A percentile compares a stretch with the other conserved stretches of the same genome.
Evolutionary conservation across 2,329 filamentous ascomycete species (phyloP).

Genomic region (Cercospora janseana): DNA sequence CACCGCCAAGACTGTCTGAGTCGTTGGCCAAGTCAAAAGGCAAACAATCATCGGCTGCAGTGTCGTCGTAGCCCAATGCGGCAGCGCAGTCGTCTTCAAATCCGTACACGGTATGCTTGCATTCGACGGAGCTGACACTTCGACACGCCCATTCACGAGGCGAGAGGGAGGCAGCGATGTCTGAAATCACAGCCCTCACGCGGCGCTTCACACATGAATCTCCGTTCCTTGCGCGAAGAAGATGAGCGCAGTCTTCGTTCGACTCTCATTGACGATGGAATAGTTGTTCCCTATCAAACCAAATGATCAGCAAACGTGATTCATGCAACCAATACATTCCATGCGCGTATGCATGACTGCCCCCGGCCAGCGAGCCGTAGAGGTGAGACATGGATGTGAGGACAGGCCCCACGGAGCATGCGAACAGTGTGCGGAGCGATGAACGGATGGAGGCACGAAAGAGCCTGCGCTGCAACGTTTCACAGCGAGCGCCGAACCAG

Average conservation of each 20-base stretch:
- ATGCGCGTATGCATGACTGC: too few relatives aligned
- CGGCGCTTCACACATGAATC: too few relatives aligned
- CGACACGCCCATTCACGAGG: too few relatives aligned
- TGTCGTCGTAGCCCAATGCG: too few relatives aligned
- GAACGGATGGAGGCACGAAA: slow-evolving; percentile 13
- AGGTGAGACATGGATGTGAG: not conserved
- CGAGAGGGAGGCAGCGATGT: too few relatives aligned
- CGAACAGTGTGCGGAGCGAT: slow-evolving; percentile 18
- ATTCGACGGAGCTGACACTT: too few relatives aligned
- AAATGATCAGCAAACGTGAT: slow-evolving; percentile 12
- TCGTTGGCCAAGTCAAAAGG: too few relatives aligned
- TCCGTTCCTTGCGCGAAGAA: slow-evolving; percentile 93
- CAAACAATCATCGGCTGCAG: too few relatives aligned
- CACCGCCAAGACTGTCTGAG: too few relatives aligned
- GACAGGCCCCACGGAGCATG: slow-evolving; percentile 11
- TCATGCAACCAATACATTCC: not conserved
- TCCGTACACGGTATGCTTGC: too few relatives aligned
- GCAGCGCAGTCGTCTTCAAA: too few relatives aligned
- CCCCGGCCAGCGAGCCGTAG: not conserved
- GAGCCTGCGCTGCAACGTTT: slow-evolving; percentile 27
- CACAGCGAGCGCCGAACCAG: slow-evolving; percentile 13
- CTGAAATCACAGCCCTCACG: too few relatives aligned
- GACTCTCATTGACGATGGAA: slow-evolving; percentile 76
- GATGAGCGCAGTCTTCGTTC: slow-evolving; percentile 66
- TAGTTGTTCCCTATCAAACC: slow-evolving; percentile 77